These are phyloP conservation scores for Pseudozyma tsukubaensis DNA, from an alignment of 1,284 basidiomycete genomes.

Conservation along the genomic window DNA sequence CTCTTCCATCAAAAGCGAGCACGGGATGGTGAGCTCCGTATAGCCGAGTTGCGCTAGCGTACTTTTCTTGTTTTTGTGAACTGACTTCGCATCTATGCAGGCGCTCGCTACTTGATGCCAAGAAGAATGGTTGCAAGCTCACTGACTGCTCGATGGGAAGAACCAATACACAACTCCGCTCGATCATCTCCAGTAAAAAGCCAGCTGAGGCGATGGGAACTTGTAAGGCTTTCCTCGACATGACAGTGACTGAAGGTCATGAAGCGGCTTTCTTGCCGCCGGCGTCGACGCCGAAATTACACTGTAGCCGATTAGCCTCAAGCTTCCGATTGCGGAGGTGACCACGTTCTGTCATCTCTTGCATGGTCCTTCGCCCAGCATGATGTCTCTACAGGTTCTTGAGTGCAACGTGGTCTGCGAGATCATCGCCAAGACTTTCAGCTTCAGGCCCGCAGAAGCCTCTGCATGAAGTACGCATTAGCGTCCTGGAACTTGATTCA, in stretches of 20 bases:
- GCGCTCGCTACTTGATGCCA: background rate
- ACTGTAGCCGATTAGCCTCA: no score
- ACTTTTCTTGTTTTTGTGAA: conserved; percentile 12
- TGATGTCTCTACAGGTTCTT: no score
- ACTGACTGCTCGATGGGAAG: no score
- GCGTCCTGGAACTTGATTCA: background rate
- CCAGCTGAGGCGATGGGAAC: no score
- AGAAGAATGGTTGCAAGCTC: background rate
- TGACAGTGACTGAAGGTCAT: background rate
- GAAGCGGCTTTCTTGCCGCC: conserved; percentile 11
- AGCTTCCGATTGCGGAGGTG: conserved; percentile 2
- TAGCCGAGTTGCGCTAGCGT: conserved; percentile 40
- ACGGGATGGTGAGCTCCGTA: conserved; percentile 32
- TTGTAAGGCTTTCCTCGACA: no score
- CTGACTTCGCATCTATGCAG: no score
- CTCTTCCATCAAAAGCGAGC: conserved; percentile 26
- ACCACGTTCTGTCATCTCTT: conserved; percentile 8
- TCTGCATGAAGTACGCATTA: no score
- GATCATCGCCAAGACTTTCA: background rate
- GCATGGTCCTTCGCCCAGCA: background rate
- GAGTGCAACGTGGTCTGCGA: background rate
- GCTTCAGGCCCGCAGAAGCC: no score
- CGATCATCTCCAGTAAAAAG: no score
- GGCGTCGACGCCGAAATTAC: background rate
- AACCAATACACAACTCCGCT: no score